A percentile compares a stretch with the other conserved stretches of the same genome.
phyloP scores from a whole-genome alignment of 371 early-diverging fungal genomes.

The Circinella minor region DNA sequence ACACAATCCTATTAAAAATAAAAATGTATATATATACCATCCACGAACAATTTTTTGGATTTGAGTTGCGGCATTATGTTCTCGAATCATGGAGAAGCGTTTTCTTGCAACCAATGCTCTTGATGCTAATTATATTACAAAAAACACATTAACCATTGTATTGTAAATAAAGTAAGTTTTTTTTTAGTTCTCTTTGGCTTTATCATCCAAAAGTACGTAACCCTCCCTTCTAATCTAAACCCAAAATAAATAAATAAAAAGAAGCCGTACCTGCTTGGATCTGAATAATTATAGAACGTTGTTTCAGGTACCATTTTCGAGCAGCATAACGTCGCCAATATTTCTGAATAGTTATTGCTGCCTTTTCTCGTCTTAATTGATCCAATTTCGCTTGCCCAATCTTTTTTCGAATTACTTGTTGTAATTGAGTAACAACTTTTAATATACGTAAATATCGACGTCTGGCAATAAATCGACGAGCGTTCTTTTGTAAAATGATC shows the following conservation, averaged over 20 bases:
- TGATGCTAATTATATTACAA: slow-evolving; percentile 12
- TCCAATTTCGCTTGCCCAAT: slow-evolving; percentile 61
- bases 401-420: slow-evolving; percentile 65
- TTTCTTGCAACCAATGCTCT: slow-evolving; percentile 61
- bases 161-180: too few species aligned
- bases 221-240: too few species aligned
- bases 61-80: slow-evolving; percentile 69
- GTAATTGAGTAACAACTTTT: slow-evolving; percentile 57
- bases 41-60: slow-evolving; percentile 77
- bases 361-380: slow-evolving; percentile 65
- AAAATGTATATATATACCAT: slow-evolving; percentile 23
- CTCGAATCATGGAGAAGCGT: slow-evolving; percentile 49
- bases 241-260: not conserved
- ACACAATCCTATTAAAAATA: not conserved
- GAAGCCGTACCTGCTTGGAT: slow-evolving; percentile 49
- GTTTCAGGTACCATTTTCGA: slow-evolving; percentile 55
- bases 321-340: slow-evolving; percentile 71
- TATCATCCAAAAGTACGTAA: too few species aligned
- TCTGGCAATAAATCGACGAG: slow-evolving; percentile 77
- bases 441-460: slow-evolving; percentile 64
- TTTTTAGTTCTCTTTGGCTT: too few species aligned
- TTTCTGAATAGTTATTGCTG: slow-evolving; percentile 83
- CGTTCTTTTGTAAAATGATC: slow-evolving; percentile 87
- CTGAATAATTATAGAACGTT: slow-evolving; percentile 37
- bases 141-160: not conserved